phyloP scores from a whole-genome alignment of 345 rosid genomes.

The Boechera retrofracta region DNA sequence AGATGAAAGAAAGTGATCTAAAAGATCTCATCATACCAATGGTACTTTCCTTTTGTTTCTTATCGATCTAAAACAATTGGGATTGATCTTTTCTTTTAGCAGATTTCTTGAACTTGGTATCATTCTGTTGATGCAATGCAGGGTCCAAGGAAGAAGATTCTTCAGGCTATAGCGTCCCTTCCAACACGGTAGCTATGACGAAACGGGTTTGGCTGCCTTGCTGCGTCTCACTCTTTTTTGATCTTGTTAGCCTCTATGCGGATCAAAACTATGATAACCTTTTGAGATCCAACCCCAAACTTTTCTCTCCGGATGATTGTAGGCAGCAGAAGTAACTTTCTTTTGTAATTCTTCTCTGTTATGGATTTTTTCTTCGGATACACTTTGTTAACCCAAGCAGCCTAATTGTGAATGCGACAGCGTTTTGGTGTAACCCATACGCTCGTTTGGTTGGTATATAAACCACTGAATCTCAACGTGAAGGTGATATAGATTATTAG shows the following conservation, averaged over 20 bases:
- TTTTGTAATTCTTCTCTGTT: conserved; percentile 25
- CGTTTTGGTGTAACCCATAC: background rate
- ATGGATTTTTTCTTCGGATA: background rate
- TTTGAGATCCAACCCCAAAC: conserved; percentile 30
- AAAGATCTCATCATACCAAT: conserved; percentile 96
- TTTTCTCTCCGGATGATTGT: conserved; percentile 25
- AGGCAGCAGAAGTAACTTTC: conserved; percentile 14
- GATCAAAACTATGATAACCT: conserved; percentile 21
- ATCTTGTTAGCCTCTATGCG: conserved; percentile 18
- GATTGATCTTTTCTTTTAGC: conserved; percentile 6
- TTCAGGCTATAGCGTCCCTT: conserved; percentile 68
- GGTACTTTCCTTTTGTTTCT: conserved; percentile 53
- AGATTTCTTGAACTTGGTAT: conserved; percentile 8
- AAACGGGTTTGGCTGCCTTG: conserved; percentile 20
- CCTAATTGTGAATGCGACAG: background rate
- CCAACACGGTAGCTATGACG: conserved; percentile 47
- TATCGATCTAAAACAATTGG: background rate
- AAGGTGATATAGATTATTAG: background rate
- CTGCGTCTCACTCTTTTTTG: conserved; percentile 17
- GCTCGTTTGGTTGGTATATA: background rate
- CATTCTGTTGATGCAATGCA: conserved; percentile 44
- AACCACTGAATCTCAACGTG: background rate
- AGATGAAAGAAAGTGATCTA: conserved; percentile 91
- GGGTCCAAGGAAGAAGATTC: conserved; percentile 98
- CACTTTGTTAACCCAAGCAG: conserved; percentile 25